Evolutionary conservation across 352 stramenopile species (phyloP), one percentile per base, ranked within the genome.

Genomic region (Thraustochytrium striatum): DNA sequence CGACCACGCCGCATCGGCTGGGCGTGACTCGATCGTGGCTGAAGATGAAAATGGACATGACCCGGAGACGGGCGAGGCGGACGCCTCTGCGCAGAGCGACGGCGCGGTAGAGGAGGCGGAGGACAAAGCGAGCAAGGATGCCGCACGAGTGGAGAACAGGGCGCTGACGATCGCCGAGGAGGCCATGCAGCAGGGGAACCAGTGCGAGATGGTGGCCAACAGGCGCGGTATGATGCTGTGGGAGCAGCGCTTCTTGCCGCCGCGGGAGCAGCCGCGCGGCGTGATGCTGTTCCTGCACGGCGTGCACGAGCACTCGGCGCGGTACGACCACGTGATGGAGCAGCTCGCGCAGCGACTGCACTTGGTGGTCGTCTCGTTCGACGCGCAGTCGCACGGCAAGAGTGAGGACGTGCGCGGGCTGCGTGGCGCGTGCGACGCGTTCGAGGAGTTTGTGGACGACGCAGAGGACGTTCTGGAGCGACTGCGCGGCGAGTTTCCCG

Each of bases 401-500:
- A 91, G 88, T 82, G 86, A 89, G 41, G 30, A 65, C 57, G 11
- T 65, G 11, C 30, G 57, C 30, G 57, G 47, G n/a, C n/a, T 88
- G 61, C 84, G 85, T 0, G 87, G 80, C 19, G 85, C 89, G 78
- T 83, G 82, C 70, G 86, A 88, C n/a, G 57, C 83, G 21, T 90
- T 91, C 62, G 72, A 83, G 41, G 84, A 86, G 81, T 88, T 91
- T 61, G 85, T 91, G 50, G 85, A 91, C 83, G 87, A 91, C 82
- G 89, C 86, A 9, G 89, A 91, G 83, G 62, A 84, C 28, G 88
- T 91, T 50, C 43, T 89, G 57, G 84, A 83, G 39, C 38, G 9
- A 8, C 2, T 7, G 2, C n/a, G 32, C 2, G 25, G 2, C 25
- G 30, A 58, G 52, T 70, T 28, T 72, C 9, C 62, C 0, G 47